Evolutionary conservation across 179 eudicot genomes (phyloP), one percentile per base, ranked within the genome.

Genomic region (Gypsophila paniculata): DNA sequence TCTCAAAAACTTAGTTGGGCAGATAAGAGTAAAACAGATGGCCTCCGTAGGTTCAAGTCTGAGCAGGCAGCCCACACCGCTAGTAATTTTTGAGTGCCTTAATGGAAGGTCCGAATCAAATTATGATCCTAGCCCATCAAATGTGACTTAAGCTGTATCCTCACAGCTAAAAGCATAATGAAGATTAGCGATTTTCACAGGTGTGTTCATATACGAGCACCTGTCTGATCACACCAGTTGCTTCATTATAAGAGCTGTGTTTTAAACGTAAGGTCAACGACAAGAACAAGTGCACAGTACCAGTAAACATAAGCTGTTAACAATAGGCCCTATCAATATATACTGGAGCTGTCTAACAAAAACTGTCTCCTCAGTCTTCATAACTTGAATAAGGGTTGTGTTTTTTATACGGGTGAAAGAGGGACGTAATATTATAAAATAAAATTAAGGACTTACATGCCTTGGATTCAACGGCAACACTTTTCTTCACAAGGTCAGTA

Each of bases 401-500:
- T 29, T 26, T 61, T 6, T 13, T 38, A 59, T 2, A 49, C 52
- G 65, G 23, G 17, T 0, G 1, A 12, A 72, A 23, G 6, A 25
- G n/a, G 63, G 49, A 39, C 52, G 61, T 17, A 5, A 67, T 59
- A 29, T 74, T 29, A 18, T 11, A 65, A 25, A 53, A 65, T 3
- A 63, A 21, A 44, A 36, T 39, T 26, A 44, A 12, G 53, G 22
- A 9, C 39, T 60, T 51, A 60, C 82, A 46, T 76, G 87, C 98
- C 96, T 91, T 85, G 55, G 85, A 83, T 82, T 93, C 94, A 63
- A 88, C 61, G 55, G 98, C 97, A 62, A 89, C 98, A 79, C 94
- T 91, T 81, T 93, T 93, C 84, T 89, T 91, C 69, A 93, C 98
- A 66, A 93, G 97, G 75, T 93, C 98, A 61, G 98, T 93, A 65